Base-by-base conservation (phyloP, 768 basidiomycete genomes). In the Mycena olivaceomarginata region DNA sequence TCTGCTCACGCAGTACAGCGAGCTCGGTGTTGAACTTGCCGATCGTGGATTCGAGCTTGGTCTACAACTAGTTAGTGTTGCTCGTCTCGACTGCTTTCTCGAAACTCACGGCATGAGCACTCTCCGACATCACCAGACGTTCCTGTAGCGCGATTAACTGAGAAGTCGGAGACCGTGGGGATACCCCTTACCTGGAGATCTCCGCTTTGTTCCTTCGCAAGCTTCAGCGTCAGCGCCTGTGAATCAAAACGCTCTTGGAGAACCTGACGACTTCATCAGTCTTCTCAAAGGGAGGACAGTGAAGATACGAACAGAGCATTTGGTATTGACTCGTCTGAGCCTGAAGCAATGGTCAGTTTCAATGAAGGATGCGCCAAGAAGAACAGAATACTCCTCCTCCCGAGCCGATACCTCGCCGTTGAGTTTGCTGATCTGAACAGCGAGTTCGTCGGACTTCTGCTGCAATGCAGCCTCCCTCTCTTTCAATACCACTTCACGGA, bases 171-270 rank as follows among this genome's bases (percentile, higher is more conserved):
- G 39, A 20, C 20, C 11, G 16, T 46, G 45, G 56, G 20, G 48
- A 18, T 4, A 9, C 15, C 46, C 39, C 60, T 20, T 25, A 87
- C 87, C 81, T 87, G 92, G 15, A 91, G 77, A 79, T 93, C 91
- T 2, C 88, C 91, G 22, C 88, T 82, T 7, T 89, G 85, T 75
- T 94, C 92, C 79, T 91, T 92, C 9, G 90, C 88, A 31, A 93
- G 82, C 37, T 88, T 87, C 63, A 93, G 82, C 2, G 91, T 90
- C 8, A 90, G 84, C 1, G 87, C 82, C 77, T 93, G 92, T 16
- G 92, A 89, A 15, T 94, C 93, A 68, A 90, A 91, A 37, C 92
- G 89, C 70, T 94, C 92, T 80, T 93, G 90, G 18, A 93, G 84
- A 48, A 87, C 82, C 89, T 92, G 75, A 22, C 1, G 57, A 60